Base-by-base conservation (phyloP, 2,329 filamentous ascomycete species). In the Fusarium succisae region DNA sequence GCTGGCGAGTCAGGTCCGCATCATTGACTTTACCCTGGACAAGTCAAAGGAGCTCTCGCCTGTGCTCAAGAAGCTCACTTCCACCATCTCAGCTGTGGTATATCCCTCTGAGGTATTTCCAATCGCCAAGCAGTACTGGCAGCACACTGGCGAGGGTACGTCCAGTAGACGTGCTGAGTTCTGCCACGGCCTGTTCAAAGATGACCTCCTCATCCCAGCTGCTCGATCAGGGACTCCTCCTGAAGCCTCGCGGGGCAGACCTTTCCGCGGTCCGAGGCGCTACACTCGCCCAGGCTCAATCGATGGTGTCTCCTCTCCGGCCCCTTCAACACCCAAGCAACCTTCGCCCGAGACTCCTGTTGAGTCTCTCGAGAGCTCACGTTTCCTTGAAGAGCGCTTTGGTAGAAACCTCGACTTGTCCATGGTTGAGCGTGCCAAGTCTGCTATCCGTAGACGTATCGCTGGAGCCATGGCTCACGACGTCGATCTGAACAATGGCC, bases 51-150 rank as follows among this genome's bases (percentile, higher is more conserved):
- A 86, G 44, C 81, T 85, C 10, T 84, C 89, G 3, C 83, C 87
- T 10, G 83, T 87, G 39, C 85, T 91, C n/a, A 83, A 82, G 51
- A 85, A 87, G 43, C 82, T 93, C 35, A 84, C 85, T 6, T 91
- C 92, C 0, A 86, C 87, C 15, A 84, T 95, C 28, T 93, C 89
- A 3, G 91, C 91, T 30, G 91, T 98, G 7, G 80, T 98, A 47
- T 94, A 92, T 76, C 90, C 91, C 1, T 85, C 88, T 51, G 89
- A 91, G 18, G 84, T 90, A 24, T 95, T 92, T 77, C 84, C 90
- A 9, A 82, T 93, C 67, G 94, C 94, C n/a, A 98, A 98, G 82
- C 90, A 95, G 78, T 98, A 97, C 79, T 99, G 96, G 96, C 96
- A 98, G 81, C 96, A 99, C 82, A 93, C 94, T 2, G 96, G 96